Evolutionary conservation across 495 filamentous ascomycete genomes (phyloP).

Genomic region (Aspergillus bridgeri): DNA sequence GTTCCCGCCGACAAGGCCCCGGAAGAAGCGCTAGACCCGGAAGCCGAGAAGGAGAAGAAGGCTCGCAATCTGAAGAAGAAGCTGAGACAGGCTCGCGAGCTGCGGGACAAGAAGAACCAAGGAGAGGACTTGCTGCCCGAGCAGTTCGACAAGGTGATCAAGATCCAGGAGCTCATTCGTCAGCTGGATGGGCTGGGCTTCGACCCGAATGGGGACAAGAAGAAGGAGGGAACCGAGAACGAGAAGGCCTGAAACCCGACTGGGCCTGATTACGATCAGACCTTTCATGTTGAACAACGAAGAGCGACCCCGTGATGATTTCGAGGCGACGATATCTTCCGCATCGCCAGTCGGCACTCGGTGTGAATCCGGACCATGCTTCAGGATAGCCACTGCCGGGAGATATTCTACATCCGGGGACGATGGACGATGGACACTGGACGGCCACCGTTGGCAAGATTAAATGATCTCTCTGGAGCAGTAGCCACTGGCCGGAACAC

Average conservation of each 20-base stretch:
- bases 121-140: conserved; percentile 83
- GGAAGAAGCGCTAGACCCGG: conserved; percentile 50
- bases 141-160: conserved; percentile 96
- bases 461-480: neutral
- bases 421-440: neutral
- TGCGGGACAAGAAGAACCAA: conserved; percentile 86
- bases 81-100: conserved; percentile 83
- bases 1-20: conserved; percentile 24
- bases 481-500: neutral
- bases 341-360: neutral
- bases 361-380: neutral
- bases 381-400: neutral
- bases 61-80: conserved; percentile 95
- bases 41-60: conserved; percentile 86
- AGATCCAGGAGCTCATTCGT: conserved; percentile 87
- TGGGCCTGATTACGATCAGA: neutral
- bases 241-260: conserved; percentile 6
- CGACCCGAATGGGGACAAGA: conserved; percentile 60
- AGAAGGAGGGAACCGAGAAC: conserved; percentile 16
- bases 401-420: neutral
- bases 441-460: neutral
- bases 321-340: too few relatives aligned
- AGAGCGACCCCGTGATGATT: neutral
- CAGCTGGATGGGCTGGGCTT: conserved; percentile 87
- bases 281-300: neutral